Conservation (phyloP, 345 rosid species). For the Theobroma cacao region DNA sequence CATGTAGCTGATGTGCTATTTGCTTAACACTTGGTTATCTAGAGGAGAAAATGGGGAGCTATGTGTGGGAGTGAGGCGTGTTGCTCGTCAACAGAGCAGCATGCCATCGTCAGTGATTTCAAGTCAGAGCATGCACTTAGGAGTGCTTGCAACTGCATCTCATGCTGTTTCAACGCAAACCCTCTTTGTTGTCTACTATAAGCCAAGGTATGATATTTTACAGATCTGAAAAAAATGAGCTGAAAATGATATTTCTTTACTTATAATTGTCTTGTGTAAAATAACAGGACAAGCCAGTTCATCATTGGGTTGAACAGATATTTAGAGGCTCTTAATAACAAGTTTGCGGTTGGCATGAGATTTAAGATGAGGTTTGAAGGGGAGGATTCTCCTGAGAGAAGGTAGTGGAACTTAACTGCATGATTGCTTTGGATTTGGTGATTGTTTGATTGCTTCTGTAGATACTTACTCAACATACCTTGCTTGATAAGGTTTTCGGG, state of each 20-base stretch:
- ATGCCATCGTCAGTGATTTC: conserved; percentile 94
- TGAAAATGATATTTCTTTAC: neutral
- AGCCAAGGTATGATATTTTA: conserved; percentile 66
- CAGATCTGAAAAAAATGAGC: neutral
- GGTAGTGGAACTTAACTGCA: conserved; percentile 37
- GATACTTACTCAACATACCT: neutral
- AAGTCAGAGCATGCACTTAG: conserved; percentile 92
- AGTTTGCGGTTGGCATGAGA: conserved; percentile 73
- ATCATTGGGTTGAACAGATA: conserved; percentile 80
- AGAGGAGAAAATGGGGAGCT: conserved; percentile 78
- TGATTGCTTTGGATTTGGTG: neutral
- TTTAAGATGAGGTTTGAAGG: conserved; percentile 94
- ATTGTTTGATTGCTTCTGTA: conserved; percentile 15
- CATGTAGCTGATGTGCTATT: neutral
- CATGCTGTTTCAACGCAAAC: conserved; percentile 70
- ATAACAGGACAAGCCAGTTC: conserved; percentile 84
- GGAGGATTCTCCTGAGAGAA: conserved; percentile 86
- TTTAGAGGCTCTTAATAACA: conserved; percentile 56
- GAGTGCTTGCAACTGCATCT: conserved; percentile 92
- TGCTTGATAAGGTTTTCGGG: conserved; percentile 68
- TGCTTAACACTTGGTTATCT: conserved; percentile 8
- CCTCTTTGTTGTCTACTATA: conserved; percentile 80
- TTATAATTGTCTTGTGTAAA: conserved; percentile 2
- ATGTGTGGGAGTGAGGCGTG: conserved; percentile 78
- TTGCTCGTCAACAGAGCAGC: conserved; percentile 59